These are phyloP conservation scores for Maudiozyma saulgeensis DNA, from an alignment of 805 yeast genomes.

Conservation along the genomic window DNA sequence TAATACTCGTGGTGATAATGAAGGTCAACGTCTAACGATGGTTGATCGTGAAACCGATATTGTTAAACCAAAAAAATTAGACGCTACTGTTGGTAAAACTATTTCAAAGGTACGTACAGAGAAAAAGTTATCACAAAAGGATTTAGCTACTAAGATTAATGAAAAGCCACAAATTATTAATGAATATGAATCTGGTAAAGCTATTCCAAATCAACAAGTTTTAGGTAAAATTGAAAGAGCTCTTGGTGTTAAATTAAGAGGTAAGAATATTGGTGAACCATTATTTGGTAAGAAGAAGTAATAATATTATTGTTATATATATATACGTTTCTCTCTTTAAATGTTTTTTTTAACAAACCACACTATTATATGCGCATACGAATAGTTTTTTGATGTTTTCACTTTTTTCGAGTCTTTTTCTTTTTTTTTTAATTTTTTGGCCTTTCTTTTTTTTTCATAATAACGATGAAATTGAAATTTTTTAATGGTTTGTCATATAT, in stretches of 20 bases:
- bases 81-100: constrained; percentile 75
- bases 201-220: constrained; percentile 91
- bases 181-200: constrained; percentile 96
- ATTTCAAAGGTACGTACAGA: constrained; percentile 80
- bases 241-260: constrained; percentile 89
- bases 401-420: too few relatives aligned
- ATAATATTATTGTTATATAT: not conserved
- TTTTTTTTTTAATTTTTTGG: too few relatives aligned
- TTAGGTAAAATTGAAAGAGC: constrained; percentile 89
- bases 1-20: constrained; percentile 60
- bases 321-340: too few relatives aligned
- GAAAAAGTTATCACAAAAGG: constrained; percentile 87
- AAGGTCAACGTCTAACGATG: constrained; percentile 91
- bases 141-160: constrained; percentile 86
- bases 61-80: constrained; percentile 84
- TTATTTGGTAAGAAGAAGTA: constrained; percentile 36
- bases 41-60: constrained; percentile 90
- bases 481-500: too few relatives aligned
- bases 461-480: too few relatives aligned
- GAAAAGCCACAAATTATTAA: constrained; percentile 93
- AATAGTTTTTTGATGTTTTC: too few relatives aligned
- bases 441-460: too few relatives aligned
- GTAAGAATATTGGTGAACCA: constrained; percentile 91
- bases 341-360: too few relatives aligned
- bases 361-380: too few relatives aligned